Evolutionary conservation across 2,329 filamentous ascomycete species (phyloP).

Genomic region (Raffaelea arxii): DNA sequence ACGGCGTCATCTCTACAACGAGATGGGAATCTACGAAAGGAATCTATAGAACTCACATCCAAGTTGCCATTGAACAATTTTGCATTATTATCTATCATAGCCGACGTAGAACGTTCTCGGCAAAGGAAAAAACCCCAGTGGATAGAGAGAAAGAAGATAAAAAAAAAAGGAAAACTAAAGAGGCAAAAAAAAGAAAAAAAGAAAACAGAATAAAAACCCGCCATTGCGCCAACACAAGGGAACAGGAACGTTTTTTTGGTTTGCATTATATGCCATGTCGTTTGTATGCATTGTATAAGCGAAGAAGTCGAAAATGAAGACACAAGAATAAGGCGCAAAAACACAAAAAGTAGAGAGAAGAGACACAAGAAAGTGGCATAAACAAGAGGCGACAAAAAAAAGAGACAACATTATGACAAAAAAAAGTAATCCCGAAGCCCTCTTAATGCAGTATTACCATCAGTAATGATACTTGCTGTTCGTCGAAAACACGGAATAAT

Average conservation of each 20-base stretch:
- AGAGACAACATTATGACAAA: constrained; percentile 4
- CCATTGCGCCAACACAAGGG: background rate
- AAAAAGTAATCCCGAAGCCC: constrained; percentile 2
- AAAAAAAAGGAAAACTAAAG: constrained; percentile 12
- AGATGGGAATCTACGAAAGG: too few species aligned
- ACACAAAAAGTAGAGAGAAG: constrained; percentile 1
- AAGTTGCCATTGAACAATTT: too few species aligned
- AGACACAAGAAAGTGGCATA: background rate
- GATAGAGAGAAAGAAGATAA: constrained; percentile 3
- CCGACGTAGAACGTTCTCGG: too few species aligned
- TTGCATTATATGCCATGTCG: constrained; percentile 5
- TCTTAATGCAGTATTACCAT: constrained; percentile 37
- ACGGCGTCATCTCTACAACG: too few species aligned
- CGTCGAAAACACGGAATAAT: constrained; percentile 15
- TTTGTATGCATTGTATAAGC: background rate
- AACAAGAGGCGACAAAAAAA: constrained; percentile 2
- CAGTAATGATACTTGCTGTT: constrained; percentile 20
- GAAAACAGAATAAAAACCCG: background rate
- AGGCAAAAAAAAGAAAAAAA: background rate
- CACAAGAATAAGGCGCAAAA: constrained; percentile 1
- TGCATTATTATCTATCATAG: too few species aligned
- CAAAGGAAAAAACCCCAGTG: too few species aligned
- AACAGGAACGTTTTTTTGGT: background rate
- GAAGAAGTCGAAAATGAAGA: constrained; percentile 1
- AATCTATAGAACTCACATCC: too few species aligned